A percentile compares a stretch with the other conserved stretches of the same genome.
Conservation (phyloP, 331 rosid genomes). For the Malus hybrid region DNA sequence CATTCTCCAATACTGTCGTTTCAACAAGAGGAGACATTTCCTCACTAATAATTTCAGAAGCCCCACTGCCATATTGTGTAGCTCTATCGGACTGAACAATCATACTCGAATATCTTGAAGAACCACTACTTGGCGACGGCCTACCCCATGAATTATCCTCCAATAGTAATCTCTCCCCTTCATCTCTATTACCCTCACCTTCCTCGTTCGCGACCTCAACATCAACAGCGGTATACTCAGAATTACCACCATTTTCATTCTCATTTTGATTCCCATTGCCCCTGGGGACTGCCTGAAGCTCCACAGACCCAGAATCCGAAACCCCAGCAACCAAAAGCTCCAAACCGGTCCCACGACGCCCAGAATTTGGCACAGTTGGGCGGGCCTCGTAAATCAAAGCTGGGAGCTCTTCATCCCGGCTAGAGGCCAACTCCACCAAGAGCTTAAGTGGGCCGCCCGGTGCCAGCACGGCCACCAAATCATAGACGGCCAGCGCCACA, state of each 20-base stretch:
- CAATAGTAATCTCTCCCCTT: slow-evolving; percentile 53
- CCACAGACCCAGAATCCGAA: slow-evolving; percentile 51
- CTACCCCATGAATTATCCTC: slow-evolving; percentile 31
- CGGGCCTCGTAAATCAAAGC: slow-evolving; percentile 91
- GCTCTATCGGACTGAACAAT: slow-evolving; percentile 13
- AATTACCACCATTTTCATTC: background rate
- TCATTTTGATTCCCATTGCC: slow-evolving; percentile 14
- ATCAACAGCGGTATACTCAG: slow-evolving; percentile 20
- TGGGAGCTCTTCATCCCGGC: slow-evolving; percentile 82
- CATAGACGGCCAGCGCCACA: slow-evolving; percentile 74
- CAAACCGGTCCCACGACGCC: slow-evolving; percentile 24
- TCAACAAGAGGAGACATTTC: slow-evolving; percentile 76
- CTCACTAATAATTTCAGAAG: slow-evolving; percentile 34
- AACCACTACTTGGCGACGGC: slow-evolving; percentile 26
- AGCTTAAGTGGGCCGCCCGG: slow-evolving; percentile 93
- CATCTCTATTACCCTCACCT: slow-evolving; percentile 18
- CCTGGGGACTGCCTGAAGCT: slow-evolving; percentile 55
- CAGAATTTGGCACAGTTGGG: slow-evolving; percentile 40
- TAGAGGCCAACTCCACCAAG: slow-evolving; percentile 79
- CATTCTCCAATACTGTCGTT: slow-evolving; percentile 23
- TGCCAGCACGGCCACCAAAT: slow-evolving; percentile 82
- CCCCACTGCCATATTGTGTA: slow-evolving; percentile 21
- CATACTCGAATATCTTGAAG: slow-evolving; percentile 27
- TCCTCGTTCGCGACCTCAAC: slow-evolving; percentile 6
- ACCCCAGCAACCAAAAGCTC: slow-evolving; percentile 55